A percentile compares a stretch with the other conserved stretches of the same genome.
Conservation (phyloP, 2,329 filamentous ascomycete genomes). For the Claviceps monticola region DNA sequence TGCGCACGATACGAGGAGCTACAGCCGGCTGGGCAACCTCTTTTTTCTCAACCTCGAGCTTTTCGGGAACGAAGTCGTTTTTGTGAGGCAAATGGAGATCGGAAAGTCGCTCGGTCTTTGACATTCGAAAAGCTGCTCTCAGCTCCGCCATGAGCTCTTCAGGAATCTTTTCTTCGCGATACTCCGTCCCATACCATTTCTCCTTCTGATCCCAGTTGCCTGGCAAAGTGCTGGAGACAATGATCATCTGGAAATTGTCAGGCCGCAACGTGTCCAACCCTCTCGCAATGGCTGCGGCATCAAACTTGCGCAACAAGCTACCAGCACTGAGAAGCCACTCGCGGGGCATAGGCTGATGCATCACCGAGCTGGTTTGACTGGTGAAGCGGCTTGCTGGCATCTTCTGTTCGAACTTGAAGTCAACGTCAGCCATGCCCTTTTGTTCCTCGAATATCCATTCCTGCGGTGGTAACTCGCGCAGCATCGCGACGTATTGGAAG, state of each 20-base stretch:
- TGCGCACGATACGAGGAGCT: slow-evolving; percentile 68
- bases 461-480: slow-evolving; percentile 66
- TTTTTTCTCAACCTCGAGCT: slow-evolving; percentile 89
- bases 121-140: slow-evolving; percentile 44
- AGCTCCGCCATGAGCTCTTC: slow-evolving; percentile 60
- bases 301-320: slow-evolving; percentile 64
- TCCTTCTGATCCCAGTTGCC: slow-evolving; percentile 79
- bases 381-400: slow-evolving; percentile 80
- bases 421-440: slow-evolving; percentile 77
- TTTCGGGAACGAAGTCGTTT: slow-evolving; percentile 91
- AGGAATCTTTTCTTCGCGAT: slow-evolving; percentile 69
- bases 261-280: slow-evolving; percentile 62
- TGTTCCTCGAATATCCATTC: slow-evolving; percentile 93
- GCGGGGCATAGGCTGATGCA: slow-evolving; percentile 81
- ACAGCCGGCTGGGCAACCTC: slow-evolving; percentile 64
- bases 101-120: slow-evolving; percentile 43
- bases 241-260: slow-evolving; percentile 76
- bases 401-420: slow-evolving; percentile 93
- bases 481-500: slow-evolving; percentile 83
- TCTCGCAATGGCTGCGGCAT: slow-evolving; percentile 60
- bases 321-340: slow-evolving; percentile 79
- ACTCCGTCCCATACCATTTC: slow-evolving; percentile 97
- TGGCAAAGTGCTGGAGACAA: slow-evolving; percentile 73
- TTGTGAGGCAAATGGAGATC: slow-evolving; percentile 77
- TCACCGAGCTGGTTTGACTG: slow-evolving; percentile 68